Conservation (phyloP, 352 stramenopile genomes). For the Plasmopara halstedii region DNA sequence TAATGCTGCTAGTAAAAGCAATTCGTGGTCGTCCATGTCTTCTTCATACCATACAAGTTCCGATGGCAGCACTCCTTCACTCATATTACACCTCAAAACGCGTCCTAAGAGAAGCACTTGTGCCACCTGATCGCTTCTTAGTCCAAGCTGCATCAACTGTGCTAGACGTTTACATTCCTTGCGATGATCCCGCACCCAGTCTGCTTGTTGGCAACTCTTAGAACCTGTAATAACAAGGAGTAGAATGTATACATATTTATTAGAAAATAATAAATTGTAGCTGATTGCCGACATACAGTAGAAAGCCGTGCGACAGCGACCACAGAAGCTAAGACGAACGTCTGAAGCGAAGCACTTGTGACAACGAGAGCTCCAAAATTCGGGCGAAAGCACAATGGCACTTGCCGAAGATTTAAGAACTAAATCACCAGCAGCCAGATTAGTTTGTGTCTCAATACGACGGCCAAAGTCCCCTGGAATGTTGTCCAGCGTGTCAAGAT, state of each 20-base stretch:
- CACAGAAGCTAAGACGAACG: conserved; percentile 41
- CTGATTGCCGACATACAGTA: conserved; percentile 41
- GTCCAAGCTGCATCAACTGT: conserved; percentile 29
- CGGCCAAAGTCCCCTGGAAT: conserved; percentile 31
- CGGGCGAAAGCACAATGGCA: conserved; percentile 38
- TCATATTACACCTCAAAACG: conserved; percentile 25
- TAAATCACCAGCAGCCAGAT: conserved; percentile 22
- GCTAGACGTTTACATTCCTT: conserved; percentile 47
- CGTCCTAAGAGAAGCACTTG: conserved; percentile 51
- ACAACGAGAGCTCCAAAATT: conserved; percentile 53
- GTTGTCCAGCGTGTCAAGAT: conserved; percentile 1
- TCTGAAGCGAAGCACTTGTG: conserved; percentile 42
- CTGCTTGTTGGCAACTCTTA: conserved; percentile 43
- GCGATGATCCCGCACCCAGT: conserved; percentile 57
- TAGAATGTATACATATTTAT: no score
- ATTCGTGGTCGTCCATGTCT: conserved; percentile 40
- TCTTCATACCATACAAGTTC: conserved; percentile 53
- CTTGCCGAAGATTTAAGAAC: conserved; percentile 21
- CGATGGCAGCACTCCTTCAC: conserved; percentile 8
- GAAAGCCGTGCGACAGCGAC: conserved; percentile 39
- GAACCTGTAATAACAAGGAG: no score
- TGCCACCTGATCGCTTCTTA: conserved; percentile 32
- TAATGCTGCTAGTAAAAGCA: conserved; percentile 38
- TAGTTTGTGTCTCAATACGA: conserved; percentile 18
- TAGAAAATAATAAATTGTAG: neutral